phyloP scores from a whole-genome alignment of 2,329 filamentous ascomycete species.

The Verticillium dahliae region DNA sequence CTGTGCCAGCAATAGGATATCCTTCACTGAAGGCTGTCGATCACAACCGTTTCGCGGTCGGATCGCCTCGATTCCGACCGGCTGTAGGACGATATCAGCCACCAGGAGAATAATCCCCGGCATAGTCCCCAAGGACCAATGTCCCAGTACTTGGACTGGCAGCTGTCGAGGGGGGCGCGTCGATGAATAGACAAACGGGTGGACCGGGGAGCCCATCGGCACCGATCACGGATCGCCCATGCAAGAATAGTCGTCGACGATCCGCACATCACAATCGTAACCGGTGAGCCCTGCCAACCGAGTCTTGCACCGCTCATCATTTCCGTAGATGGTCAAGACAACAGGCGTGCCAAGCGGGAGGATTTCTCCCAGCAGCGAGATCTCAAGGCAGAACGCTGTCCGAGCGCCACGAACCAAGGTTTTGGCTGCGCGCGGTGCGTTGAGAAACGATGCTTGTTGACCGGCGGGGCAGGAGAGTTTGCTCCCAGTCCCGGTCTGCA shows the following conservation, averaged over 20 bases:
- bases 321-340: not conserved
- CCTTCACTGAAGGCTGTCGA: too few relatives aligned
- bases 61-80: too few relatives aligned
- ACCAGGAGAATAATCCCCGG: too few relatives aligned
- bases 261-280: not conserved
- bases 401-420: not conserved
- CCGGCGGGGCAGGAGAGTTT: not conserved
- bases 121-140: too few relatives aligned
- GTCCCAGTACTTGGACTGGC: too few relatives aligned
- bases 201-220: not conserved
- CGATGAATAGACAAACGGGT: not conserved
- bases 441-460: not conserved
- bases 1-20: too few relatives aligned
- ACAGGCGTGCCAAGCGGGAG: not conserved
- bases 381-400: not conserved
- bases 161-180: too few relatives aligned
- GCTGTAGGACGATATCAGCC: too few relatives aligned
- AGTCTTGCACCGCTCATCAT: not conserved
- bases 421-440: not conserved
- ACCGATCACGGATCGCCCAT: not conserved
- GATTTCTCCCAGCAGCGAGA: not conserved
- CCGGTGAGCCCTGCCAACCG: not conserved
- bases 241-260: not conserved
- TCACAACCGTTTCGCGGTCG: too few relatives aligned
- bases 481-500: not conserved